Percentiles rank a stretch among this genome's conserved stretches.
Conservation (phyloP, 192 early-diverging fungal genomes). For the Gaertneriomyces sp. region DNA sequence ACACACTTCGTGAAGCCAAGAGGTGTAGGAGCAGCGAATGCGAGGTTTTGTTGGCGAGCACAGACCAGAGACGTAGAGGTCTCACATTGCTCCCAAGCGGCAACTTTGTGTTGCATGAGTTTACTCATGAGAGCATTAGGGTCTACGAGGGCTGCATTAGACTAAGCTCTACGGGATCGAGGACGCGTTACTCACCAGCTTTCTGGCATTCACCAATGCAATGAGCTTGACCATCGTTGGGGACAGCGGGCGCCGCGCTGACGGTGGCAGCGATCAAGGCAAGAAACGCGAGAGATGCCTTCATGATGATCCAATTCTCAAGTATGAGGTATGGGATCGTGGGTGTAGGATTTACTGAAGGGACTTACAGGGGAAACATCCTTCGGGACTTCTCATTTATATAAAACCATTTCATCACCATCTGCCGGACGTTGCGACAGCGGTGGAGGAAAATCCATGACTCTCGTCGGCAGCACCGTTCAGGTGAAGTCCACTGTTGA, state of each 20-base stretch:
- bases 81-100: slow-evolving; percentile 8
- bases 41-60: neutral
- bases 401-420: too few species aligned
- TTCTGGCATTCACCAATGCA: slow-evolving; percentile 7
- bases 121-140: neutral
- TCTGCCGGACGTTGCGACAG: too few species aligned
- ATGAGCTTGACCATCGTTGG: neutral
- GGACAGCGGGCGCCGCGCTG: neutral
- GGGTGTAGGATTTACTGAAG: too few species aligned
- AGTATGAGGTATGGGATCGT: too few species aligned
- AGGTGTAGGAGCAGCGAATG: neutral
- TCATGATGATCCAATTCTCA: too few species aligned
- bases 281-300: too few species aligned
- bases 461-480: too few species aligned
- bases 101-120: neutral
- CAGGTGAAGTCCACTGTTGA: too few species aligned
- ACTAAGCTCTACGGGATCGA: neutral
- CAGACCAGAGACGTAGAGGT: slow-evolving; percentile 3
- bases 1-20: slow-evolving; percentile 3
- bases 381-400: too few species aligned
- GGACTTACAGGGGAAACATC: too few species aligned
- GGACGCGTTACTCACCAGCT: neutral
- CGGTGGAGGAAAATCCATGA: too few species aligned
- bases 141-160: neutral
- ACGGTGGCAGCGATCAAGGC: neutral